A percentile compares a stretch with the other conserved stretches of the same genome.
phyloP scores from a whole-genome alignment of 192 early-diverging fungal genomes.

The Entophlyctis luteolus region DNA sequence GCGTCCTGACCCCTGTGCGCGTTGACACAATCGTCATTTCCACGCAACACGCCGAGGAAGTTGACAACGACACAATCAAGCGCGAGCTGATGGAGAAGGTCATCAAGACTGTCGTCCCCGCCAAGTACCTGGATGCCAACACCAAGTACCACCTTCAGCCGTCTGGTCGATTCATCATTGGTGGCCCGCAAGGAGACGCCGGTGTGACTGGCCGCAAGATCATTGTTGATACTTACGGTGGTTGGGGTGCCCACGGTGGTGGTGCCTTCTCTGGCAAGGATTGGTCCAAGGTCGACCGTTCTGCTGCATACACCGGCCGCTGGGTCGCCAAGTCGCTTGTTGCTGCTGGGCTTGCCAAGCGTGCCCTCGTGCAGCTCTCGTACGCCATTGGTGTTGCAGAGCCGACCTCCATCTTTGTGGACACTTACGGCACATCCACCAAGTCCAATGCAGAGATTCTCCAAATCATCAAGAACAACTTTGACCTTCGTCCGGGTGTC shows the following conservation, averaged over 20 bases:
- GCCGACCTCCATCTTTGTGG: slow-evolving; percentile 92
- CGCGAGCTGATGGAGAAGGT: slow-evolving; percentile 87
- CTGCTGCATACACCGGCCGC: slow-evolving; percentile 94
- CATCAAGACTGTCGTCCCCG: slow-evolving; percentile 88
- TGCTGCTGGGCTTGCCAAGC: slow-evolving; percentile 85
- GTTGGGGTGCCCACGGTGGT: slow-evolving; percentile 93
- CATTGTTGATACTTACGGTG: slow-evolving; percentile 88
- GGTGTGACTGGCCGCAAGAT: slow-evolving; percentile 98
- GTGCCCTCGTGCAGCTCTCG: slow-evolving; percentile 90
- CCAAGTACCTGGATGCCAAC: slow-evolving; percentile 76
- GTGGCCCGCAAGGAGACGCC: slow-evolving; percentile 99
- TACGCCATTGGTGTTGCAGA: slow-evolving; percentile 98
- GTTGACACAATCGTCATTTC: slow-evolving; percentile 98
- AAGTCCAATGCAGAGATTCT: slow-evolving; percentile 89
- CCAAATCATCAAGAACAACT: slow-evolving; percentile 94
- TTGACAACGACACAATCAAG: slow-evolving; percentile 79
- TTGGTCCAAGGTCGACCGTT: slow-evolving; percentile 99
- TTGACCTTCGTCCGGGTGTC: slow-evolving; percentile 96
- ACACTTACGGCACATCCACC: slow-evolving; percentile 92
- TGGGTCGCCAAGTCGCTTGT: slow-evolving; percentile 99
- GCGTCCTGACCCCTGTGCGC: slow-evolving; percentile 89
- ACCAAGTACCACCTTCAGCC: slow-evolving; percentile 98
- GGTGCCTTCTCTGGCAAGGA: slow-evolving; percentile 99
- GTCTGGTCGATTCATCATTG: slow-evolving; percentile 98
- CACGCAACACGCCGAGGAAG: slow-evolving; percentile 89